Evolutionary conservation across 495 filamentous ascomycete species (phyloP).

Genomic region (Pyrenopolyporus hunteri): DNA sequence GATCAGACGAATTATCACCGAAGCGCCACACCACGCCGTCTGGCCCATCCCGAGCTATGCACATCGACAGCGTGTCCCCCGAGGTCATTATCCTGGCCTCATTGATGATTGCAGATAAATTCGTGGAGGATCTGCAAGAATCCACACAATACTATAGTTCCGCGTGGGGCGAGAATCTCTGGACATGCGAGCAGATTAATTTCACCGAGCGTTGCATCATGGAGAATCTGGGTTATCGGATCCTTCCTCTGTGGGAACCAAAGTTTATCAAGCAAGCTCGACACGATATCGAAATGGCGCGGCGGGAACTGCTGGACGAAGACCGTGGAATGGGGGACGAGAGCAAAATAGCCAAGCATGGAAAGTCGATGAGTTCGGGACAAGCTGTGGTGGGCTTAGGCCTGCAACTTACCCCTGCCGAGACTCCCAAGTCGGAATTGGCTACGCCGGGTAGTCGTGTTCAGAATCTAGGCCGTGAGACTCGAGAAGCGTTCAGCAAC

Average conservation of each 20-base stretch:
- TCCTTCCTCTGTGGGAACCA: constrained; percentile 57
- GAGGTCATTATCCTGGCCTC: constrained; percentile 59
- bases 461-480: constrained; percentile 14
- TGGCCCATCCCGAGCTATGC: constrained; percentile 46
- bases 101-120: constrained; percentile 59
- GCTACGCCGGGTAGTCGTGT: constrained; percentile 17
- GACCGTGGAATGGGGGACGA: constrained; percentile 29
- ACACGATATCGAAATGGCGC: constrained; percentile 61
- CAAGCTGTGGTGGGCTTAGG: constrained; percentile 46
- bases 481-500: constrained; percentile 29
- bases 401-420: constrained; percentile 49
- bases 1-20: constrained; percentile 20
- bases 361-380: constrained; percentile 49
- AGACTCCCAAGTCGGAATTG: constrained; percentile 47
- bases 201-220: constrained; percentile 60
- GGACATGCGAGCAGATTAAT: constrained; percentile 61
- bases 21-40: constrained; percentile 57
- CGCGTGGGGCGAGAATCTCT: constrained; percentile 54
- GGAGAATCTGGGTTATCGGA: constrained; percentile 59
- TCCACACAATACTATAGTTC: constrained; percentile 51
- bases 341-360: constrained; percentile 39
- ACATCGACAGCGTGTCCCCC: constrained; percentile 61
- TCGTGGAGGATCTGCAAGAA: constrained; percentile 56
- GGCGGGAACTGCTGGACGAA: constrained; percentile 43
- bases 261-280: constrained; percentile 54